phyloP scores from a whole-genome alignment of 208 protist species.

The Acanthamoeba divionensis region DNA sequence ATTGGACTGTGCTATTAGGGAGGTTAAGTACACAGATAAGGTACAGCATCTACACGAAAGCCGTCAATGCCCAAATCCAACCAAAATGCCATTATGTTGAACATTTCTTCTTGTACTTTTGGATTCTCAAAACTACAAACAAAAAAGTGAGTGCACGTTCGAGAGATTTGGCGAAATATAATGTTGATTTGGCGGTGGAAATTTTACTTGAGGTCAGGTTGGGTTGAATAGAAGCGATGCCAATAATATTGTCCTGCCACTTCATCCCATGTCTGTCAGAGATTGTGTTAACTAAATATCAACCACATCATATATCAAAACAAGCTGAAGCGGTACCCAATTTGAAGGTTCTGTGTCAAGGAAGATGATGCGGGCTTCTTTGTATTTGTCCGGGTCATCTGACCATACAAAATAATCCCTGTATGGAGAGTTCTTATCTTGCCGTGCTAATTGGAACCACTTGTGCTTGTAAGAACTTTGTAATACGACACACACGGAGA shows the following conservation, averaged over 20 bases:
- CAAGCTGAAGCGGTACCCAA: slow-evolving; percentile 45
- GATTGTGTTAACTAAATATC: background rate
- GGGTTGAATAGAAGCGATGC: slow-evolving; percentile 72
- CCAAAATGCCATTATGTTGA: slow-evolving; percentile 76
- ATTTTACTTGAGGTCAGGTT: slow-evolving; percentile 76
- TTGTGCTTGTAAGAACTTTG: slow-evolving; percentile 69
- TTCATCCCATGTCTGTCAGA: slow-evolving; percentile 68
- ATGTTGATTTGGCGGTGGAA: background rate
- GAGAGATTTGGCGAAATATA: background rate
- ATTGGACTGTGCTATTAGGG: too few relatives aligned
- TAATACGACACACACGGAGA: too few relatives aligned
- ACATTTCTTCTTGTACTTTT: slow-evolving; percentile 74
- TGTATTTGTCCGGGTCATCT: slow-evolving; percentile 61
- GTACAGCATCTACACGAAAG: slow-evolving; percentile 77
- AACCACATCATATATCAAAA: background rate
- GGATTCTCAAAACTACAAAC: slow-evolving; percentile 69
- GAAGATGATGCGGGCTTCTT: slow-evolving; percentile 75
- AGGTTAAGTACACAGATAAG: slow-evolving; percentile 59
- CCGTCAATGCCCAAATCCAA: slow-evolving; percentile 77
- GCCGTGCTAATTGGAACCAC: slow-evolving; percentile 73
- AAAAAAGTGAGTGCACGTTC: background rate
- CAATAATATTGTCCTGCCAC: slow-evolving; percentile 73
- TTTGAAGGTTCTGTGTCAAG: slow-evolving; percentile 71
- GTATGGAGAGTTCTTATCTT: slow-evolving; percentile 63
- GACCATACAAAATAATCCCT: slow-evolving; percentile 76